Percentiles rank a stretch among this genome's conserved stretches.
These are phyloP conservation scores for Lepiota venenata DNA, from an alignment of 768 basidiomycete species.

Conservation along the genomic window DNA sequence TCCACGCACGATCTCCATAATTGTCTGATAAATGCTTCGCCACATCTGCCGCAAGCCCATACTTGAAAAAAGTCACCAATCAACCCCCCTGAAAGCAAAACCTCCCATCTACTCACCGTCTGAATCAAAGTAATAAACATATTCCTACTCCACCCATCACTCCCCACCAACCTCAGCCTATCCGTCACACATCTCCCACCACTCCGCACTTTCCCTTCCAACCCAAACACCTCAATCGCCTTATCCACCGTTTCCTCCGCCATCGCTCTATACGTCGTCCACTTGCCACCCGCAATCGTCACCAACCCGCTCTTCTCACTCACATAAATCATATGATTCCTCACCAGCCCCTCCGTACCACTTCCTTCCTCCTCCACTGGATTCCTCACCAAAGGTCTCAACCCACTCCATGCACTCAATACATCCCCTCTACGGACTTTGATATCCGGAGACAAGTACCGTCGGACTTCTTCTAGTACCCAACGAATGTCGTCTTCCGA, in stretches of 20 bases:
- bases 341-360: conserved; percentile 83
- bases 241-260: conserved; percentile 91
- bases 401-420: conserved; percentile 90
- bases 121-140: conserved; percentile 98
- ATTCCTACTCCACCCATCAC: conserved; percentile 90
- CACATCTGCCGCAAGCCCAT: conserved; percentile 87
- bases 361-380: conserved; percentile 38
- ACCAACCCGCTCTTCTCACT: conserved; percentile 69
- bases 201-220: conserved; percentile 50
- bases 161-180: conserved; percentile 79
- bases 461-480: conserved; percentile 91
- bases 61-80: conserved; percentile 39
- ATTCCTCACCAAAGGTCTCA: conserved; percentile 87
- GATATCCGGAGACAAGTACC: conserved; percentile 90
- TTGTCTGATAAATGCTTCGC: conserved; percentile 91
- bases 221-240: conserved; percentile 75
- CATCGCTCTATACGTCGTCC: conserved; percentile 98
- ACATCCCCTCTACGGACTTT: conserved; percentile 94
- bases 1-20: conserved; percentile 97
- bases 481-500: conserved; percentile 94
- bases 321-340: conserved; percentile 91
- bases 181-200: conserved; percentile 84
- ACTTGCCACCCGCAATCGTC: conserved; percentile 97
- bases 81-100: background rate
- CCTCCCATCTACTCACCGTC: conserved; percentile 51